Conservation (phyloP, 371 early-diverging fungal species). For the Syncephalastrum contaminatum region DNA sequence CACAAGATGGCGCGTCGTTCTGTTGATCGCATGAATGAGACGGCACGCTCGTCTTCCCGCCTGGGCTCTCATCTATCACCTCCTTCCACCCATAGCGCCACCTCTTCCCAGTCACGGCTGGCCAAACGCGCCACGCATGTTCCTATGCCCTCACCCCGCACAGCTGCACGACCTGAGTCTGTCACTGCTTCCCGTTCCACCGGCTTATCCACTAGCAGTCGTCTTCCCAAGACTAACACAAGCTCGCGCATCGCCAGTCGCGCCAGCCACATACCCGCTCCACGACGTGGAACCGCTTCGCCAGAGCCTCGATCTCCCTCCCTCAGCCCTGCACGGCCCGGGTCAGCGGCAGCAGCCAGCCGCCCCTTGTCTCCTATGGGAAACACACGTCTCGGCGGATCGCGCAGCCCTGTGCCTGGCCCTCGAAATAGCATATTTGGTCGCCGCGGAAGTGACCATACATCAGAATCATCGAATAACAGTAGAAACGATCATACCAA, state of each 20-base stretch:
- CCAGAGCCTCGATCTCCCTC: conserved; percentile 14
- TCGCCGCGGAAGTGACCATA: neutral
- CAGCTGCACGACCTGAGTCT: conserved; percentile 23
- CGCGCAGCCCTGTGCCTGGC: conserved; percentile 10
- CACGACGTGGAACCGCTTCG: conserved; percentile 10
- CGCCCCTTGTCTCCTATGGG: conserved; percentile 8
- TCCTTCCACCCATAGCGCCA: conserved; percentile 1
- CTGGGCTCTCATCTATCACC: conserved; percentile 3
- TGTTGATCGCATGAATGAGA: neutral
- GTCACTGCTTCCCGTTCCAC: conserved; percentile 22
- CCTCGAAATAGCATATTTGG: conserved; percentile 7
- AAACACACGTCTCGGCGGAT: conserved; percentile 1
- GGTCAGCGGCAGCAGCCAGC: neutral
- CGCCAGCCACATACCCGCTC: conserved; percentile 39
- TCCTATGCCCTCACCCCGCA: conserved; percentile 29
- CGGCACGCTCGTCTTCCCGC: conserved; percentile 6
- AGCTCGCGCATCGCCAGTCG: conserved; percentile 16
- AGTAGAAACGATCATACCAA: conserved; percentile 4
- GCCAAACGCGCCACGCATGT: conserved; percentile 47
- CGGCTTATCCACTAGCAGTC: conserved; percentile 7
- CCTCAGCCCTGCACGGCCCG: conserved; percentile 1
- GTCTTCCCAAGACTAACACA: conserved; percentile 10
- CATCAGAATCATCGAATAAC: conserved; percentile 4
- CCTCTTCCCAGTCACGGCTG: conserved; percentile 18
- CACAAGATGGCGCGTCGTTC: neutral